Percentiles rank a stretch among this genome's conserved stretches.
These are phyloP conservation scores for Cucumis sativus DNA, from an alignment of 306 rosid species.

Conservation along the genomic window DNA sequence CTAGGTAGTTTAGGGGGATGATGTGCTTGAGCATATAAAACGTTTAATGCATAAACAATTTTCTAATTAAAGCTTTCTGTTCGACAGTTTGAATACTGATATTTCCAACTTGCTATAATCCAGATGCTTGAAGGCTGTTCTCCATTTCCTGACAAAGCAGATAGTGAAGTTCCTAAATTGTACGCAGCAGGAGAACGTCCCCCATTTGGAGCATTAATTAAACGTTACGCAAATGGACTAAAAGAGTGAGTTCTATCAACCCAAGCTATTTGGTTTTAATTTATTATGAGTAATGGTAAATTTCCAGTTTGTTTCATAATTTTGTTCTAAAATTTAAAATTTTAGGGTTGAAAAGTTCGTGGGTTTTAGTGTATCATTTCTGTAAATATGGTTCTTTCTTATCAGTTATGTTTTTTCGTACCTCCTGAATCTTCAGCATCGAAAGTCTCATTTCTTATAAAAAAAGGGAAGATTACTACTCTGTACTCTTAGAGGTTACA, in stretches of 20 bases:
- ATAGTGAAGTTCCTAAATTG: slow-evolving; percentile 51
- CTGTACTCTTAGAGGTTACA: background rate
- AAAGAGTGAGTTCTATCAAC: slow-evolving; percentile 46
- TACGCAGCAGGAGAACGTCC: slow-evolving; percentile 68
- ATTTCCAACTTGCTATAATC: slow-evolving; percentile 14
- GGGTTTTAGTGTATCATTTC: background rate
- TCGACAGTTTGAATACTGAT: slow-evolving; percentile 6
- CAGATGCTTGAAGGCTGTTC: slow-evolving; percentile 89
- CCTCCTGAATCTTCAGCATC: background rate
- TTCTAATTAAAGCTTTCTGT: background rate
- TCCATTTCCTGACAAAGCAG: slow-evolving; percentile 57
- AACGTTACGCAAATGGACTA: slow-evolving; percentile 64
- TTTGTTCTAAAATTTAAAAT: background rate
- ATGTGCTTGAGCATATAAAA: background rate
- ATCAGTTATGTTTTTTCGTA: background rate
- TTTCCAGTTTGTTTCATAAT: background rate
- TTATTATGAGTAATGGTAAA: background rate
- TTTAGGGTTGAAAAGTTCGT: background rate
- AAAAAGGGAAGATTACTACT: background rate
- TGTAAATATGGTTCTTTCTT: background rate
- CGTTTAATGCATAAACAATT: background rate
- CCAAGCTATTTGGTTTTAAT: background rate
- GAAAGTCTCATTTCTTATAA: background rate
- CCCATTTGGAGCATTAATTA: slow-evolving; percentile 56
- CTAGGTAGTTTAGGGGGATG: too few relatives aligned